These are phyloP conservation scores for Posidonia australis DNA, from an alignment of 106 monocot genomes.

Conservation along the genomic window DNA sequence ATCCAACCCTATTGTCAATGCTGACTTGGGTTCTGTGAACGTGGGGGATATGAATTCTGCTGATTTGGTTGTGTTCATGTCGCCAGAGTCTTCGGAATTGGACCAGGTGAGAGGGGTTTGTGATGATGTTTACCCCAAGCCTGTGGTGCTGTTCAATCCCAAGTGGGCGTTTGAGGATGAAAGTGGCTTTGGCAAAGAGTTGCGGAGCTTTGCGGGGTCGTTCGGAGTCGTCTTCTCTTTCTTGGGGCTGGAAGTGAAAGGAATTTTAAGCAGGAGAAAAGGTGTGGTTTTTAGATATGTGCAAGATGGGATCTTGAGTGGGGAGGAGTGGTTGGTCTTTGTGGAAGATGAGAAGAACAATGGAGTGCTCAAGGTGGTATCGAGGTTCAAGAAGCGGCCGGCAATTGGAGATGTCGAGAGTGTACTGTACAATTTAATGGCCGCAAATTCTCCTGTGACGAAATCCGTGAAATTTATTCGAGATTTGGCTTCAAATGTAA, in stretches of 20 bases:
- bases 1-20: slow-evolving; percentile 17
- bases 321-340: slow-evolving; percentile 58
- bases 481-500: slow-evolving; percentile 57
- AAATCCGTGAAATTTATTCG: slow-evolving; percentile 71
- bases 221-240: slow-evolving; percentile 89
- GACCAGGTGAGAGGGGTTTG: slow-evolving; percentile 35
- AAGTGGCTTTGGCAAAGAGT: slow-evolving; percentile 17
- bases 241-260: slow-evolving; percentile 82
- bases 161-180: slow-evolving; percentile 76
- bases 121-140: slow-evolving; percentile 40
- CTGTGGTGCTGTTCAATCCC: slow-evolving; percentile 81
- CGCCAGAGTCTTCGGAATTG: slow-evolving; percentile 42
- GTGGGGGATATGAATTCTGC: slow-evolving; percentile 18
- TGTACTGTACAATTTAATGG: slow-evolving; percentile 84
- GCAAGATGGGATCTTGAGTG: slow-evolving; percentile 50
- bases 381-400: slow-evolving; percentile 67
- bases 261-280: slow-evolving; percentile 58
- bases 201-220: slow-evolving; percentile 43
- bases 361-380: slow-evolving; percentile 56
- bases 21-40: slow-evolving; percentile 19
- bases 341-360: slow-evolving; percentile 52
- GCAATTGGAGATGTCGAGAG: slow-evolving; percentile 76
- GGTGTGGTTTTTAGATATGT: slow-evolving; percentile 61
- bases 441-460: slow-evolving; percentile 81
- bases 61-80: slow-evolving; percentile 53